These are phyloP conservation scores for Saccharomycopsis sp. DNA, from an alignment of 805 yeast genomes.

Conservation along the genomic window DNA sequence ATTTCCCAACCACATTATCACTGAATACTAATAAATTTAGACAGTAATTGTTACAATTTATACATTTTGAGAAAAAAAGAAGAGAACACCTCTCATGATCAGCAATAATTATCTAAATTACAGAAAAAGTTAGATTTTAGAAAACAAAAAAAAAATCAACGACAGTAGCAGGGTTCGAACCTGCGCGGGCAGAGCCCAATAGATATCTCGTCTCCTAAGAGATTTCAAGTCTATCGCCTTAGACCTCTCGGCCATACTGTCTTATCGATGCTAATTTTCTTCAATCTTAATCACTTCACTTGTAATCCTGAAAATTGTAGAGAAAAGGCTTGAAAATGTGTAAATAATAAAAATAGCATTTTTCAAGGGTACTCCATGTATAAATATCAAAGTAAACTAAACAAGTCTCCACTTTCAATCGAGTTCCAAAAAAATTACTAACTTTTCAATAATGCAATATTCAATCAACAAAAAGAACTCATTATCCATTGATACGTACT, in stretches of 20 bases:
- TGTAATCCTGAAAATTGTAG: no score
- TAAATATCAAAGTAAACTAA: no score
- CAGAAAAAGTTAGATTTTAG: not conserved
- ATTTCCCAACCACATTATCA: not conserved
- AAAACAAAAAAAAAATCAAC: slow-evolving; percentile 22
- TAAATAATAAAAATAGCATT: no score
- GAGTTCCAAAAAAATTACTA: no score
- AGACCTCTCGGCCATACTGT: slow-evolving; percentile 37
- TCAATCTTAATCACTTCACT: no score
- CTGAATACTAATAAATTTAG: not conserved
- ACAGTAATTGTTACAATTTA: not conserved
- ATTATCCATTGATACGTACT: no score
- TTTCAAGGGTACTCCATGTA: no score
- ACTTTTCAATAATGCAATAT: no score
- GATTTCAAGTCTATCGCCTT: slow-evolving; percentile 34
- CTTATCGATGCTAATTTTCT: no score
- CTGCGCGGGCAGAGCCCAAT: slow-evolving; percentile 39
- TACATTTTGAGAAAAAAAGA: not conserved
- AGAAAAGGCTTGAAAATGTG: no score
- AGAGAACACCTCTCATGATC: not conserved
- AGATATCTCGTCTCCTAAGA: slow-evolving; percentile 23
- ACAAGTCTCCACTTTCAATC: no score
- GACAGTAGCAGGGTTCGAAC: slow-evolving; percentile 37
- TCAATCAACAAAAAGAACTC: no score
- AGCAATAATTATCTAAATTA: not conserved